phyloP scores from a whole-genome alignment of 2,329 filamentous ascomycete genomes.

The Epichloe hybrida region DNA sequence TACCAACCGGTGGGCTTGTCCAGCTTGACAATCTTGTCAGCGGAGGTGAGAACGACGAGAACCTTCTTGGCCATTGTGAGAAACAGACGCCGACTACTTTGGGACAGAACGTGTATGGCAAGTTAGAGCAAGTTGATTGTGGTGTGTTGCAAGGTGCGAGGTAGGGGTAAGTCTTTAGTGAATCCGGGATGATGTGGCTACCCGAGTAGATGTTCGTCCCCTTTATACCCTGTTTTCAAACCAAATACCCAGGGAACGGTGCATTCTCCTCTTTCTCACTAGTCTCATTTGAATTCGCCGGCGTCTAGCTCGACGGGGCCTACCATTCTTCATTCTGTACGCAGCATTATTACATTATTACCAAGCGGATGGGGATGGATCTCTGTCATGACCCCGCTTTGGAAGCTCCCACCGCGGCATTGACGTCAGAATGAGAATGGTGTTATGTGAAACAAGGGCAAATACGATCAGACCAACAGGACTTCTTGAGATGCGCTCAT shows the following conservation, averaged over 20 bases:
- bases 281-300: background rate
- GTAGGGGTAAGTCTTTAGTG: background rate
- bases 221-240: background rate
- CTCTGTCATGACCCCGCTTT: background rate
- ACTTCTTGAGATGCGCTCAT: too few relatives aligned
- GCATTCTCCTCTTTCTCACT: background rate
- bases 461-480: too few relatives aligned
- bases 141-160: background rate
- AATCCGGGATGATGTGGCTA: too few relatives aligned
- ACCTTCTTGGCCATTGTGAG: constrained; percentile 41
- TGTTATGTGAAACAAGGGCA: too few relatives aligned
- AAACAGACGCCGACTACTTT: too few relatives aligned
- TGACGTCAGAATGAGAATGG: background rate
- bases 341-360: background rate
- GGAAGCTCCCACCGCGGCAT: background rate
- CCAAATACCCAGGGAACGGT: background rate
- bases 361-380: background rate
- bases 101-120: background rate
- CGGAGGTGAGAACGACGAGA: constrained; percentile 58
- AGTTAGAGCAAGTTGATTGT: background rate
- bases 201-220: background rate
- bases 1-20: constrained; percentile 56
- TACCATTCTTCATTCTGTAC: background rate
- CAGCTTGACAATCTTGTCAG: constrained; percentile 32
- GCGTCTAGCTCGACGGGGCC: background rate